Evolutionary conservation across 2,329 filamentous ascomycete species (phyloP).

Genomic region (Didymella keratinophila): DNA sequence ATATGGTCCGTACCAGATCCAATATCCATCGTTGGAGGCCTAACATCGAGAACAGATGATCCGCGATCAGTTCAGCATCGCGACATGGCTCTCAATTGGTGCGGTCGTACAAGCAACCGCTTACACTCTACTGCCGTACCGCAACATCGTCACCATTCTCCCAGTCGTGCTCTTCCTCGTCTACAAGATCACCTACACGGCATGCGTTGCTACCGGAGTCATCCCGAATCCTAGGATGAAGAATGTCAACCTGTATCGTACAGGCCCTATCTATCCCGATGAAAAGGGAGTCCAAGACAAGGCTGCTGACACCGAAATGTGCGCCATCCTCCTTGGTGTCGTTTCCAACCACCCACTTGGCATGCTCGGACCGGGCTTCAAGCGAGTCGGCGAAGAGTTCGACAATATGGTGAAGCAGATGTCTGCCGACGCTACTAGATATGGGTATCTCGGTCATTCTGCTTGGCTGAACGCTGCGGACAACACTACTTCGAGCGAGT

Average conservation of each 20-base stretch:
- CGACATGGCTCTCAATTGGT: constrained; percentile 20
- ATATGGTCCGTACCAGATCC: not conserved
- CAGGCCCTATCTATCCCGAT: constrained; percentile 9
- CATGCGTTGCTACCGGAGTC: constrained; percentile 2
- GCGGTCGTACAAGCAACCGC: constrained; percentile 15
- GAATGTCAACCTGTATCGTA: constrained; percentile 10
- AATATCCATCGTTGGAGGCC: not conserved
- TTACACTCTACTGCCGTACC: constrained; percentile 15
- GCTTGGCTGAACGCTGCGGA: constrained; percentile 14
- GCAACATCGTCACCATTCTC: constrained; percentile 22
- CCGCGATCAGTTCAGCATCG: constrained; percentile 18
- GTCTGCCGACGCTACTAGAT: constrained; percentile 1
- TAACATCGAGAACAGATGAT: not conserved
- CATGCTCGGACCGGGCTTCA: constrained; percentile 21
- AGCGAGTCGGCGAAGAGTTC: constrained; percentile 15
- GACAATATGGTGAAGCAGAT: constrained; percentile 8
- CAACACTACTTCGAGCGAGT: constrained; percentile 15
- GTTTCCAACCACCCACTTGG: constrained; percentile 22
- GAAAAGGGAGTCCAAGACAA: constrained; percentile 11
- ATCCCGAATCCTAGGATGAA: constrained; percentile 3
- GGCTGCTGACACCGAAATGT: constrained; percentile 7
- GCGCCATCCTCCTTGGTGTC: constrained; percentile 20
- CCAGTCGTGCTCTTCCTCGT: constrained; percentile 16
- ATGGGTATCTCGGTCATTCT: constrained; percentile 16
- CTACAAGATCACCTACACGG: constrained; percentile 16